Evolutionary conservation across 2,329 filamentous ascomycete species (phyloP).

Genomic region (Elsinoe ampelina): DNA sequence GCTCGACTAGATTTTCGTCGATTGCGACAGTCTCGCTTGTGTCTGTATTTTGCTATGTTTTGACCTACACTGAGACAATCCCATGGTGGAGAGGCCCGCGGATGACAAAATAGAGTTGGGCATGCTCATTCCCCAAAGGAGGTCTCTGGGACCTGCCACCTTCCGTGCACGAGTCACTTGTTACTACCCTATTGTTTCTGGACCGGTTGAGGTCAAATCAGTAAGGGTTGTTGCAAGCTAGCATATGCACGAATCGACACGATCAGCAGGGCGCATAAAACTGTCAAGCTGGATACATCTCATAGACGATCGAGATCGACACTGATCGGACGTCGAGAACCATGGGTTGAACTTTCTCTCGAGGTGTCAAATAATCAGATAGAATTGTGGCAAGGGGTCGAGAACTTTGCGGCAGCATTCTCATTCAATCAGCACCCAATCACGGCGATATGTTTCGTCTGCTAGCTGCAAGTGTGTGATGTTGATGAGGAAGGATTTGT

Average conservation of each 20-base stretch:
- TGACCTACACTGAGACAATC: not conserved
- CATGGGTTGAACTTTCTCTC: not conserved
- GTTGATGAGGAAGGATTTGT: not conserved
- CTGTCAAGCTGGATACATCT: not conserved
- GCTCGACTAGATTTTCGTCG: not conserved
- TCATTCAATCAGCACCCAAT: not conserved
- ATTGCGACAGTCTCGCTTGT: not conserved
- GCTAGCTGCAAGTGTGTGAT: not conserved
- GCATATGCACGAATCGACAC: not conserved
- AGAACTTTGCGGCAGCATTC: not conserved
- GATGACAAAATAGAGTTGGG: no score
- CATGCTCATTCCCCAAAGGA: not conserved
- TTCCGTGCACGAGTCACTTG: constrained; percentile 7
- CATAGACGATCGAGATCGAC: not conserved
- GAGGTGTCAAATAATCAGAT: not conserved
- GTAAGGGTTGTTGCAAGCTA: not conserved
- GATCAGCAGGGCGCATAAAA: constrained; percentile 4
- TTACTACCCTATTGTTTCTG: not conserved
- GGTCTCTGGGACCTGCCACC: not conserved
- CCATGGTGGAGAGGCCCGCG: not conserved
- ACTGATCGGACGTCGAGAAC: not conserved
- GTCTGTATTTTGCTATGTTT: not conserved
- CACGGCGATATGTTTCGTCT: not conserved
- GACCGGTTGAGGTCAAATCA: not conserved
- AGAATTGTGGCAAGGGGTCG: not conserved